Base-by-base conservation (phyloP, 768 basidiomycete genomes). In the Phaeolepiota aurea region DNA sequence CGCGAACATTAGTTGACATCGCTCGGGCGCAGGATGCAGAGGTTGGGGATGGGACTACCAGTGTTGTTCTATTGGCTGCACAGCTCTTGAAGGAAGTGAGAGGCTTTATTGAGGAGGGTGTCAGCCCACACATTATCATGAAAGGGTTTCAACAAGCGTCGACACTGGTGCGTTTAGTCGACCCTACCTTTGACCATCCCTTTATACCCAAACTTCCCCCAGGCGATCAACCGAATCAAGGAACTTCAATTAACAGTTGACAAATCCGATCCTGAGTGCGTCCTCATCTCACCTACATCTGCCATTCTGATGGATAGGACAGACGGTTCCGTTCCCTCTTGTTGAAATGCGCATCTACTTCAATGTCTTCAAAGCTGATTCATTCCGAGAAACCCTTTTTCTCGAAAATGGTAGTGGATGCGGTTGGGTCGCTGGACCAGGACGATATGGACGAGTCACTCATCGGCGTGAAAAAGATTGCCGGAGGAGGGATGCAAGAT, bases 281-380 rank as follows among this genome's bases (percentile, higher is more conserved):
- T 65, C 22, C 37, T 3, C 38, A 16, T 44, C 23, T 49, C 15
- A 20, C 23, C 9, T 18, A 21, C 32, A 13, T 41, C 31, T 30
- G 42, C 36, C 45, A 18, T 47, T 12, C 32, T 40, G 13, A 42
- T 55, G 39, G 54, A 43, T 45, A 40, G 48, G 40, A 30, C 19
- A 35, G 94, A 49, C 78, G 79, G 51, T 96, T 98, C 76, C 91
- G 82, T 36, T 88, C 92, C 46, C 80, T 98, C 16, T 76, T 98
- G 22, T 73, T 96, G 51, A 93, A 96, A 69, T 96, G 92, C 62
- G 96, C 96, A 19, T 84, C 92, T 19, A 99, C 96, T 2, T 94
- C 96, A n/a, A 97, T 98, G 94, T 98, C 96, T 12, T 98, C 94
- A 46, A 99, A 98, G 63, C 79, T 98, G 45, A 97, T 99, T 52